phyloP scores from a whole-genome alignment of 768 basidiomycete species.

The Sporobolomyces roseus region DNA sequence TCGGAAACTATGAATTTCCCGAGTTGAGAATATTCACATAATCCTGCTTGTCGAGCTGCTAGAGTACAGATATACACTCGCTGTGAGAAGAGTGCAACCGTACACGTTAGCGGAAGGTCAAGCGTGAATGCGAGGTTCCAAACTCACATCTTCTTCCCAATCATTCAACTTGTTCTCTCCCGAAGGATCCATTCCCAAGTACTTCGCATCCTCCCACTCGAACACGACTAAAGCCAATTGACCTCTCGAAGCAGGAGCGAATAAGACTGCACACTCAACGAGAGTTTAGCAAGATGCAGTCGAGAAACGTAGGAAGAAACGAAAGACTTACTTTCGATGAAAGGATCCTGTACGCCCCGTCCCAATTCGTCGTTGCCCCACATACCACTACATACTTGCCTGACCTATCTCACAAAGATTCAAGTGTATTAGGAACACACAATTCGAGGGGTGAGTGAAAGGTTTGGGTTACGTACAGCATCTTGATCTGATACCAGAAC shows the following conservation, averaged over 20 bases:
- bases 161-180: conserved; percentile 35
- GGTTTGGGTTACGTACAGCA: background rate
- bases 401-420: conserved; percentile 54
- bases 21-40: conserved; percentile 65
- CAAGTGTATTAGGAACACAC: conserved; percentile 65
- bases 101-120: conserved; percentile 47
- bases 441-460: conserved; percentile 50
- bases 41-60: conserved; percentile 64
- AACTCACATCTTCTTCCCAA: conserved; percentile 45
- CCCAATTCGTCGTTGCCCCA: conserved; percentile 56
- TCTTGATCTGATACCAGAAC: conserved; percentile 30
- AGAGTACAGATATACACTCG: conserved; percentile 89
- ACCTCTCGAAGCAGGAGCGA: conserved; percentile 71
- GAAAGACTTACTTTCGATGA: conserved; percentile 45
- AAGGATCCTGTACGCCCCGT: conserved; percentile 52
- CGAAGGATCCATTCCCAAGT: conserved; percentile 60
- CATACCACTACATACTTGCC: conserved; percentile 94
- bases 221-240: conserved; percentile 92
- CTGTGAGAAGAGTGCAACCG: conserved; percentile 54
- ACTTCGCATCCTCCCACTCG: conserved; percentile 84
- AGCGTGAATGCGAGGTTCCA: conserved; percentile 42
- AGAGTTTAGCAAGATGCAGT: conserved; percentile 4
- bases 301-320: background rate
- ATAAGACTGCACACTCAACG: conserved; percentile 57
- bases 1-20: conserved; percentile 82